phyloP scores from a whole-genome alignment of 805 yeast species.

The Candida mattraensis region DNA sequence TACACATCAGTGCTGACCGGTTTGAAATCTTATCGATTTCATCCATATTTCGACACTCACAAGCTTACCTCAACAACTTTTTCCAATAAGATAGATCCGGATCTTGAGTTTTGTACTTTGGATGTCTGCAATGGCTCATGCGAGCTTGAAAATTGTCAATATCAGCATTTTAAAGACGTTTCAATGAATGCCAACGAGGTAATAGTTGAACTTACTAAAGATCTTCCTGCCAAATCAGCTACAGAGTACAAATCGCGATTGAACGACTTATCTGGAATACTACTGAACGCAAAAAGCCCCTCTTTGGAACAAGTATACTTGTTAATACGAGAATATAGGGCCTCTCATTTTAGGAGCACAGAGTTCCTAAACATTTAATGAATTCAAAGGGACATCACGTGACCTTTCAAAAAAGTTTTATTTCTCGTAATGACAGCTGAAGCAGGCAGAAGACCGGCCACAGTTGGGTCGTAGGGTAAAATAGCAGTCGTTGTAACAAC shows the following conservation, averaged over 20 bases:
- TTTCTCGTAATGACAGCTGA: too few species aligned
- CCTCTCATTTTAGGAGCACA: too few species aligned
- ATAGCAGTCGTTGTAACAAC: too few species aligned
- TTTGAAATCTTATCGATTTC: conserved; percentile 18
- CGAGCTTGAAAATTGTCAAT: conserved; percentile 8
- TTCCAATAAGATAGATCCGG: conserved; percentile 17
- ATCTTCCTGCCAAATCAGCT: conserved; percentile 12
- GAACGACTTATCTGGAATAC: conserved; percentile 7
- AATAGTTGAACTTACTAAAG: conserved; percentile 13
- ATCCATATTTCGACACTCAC: conserved; percentile 18
- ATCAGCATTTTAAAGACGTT: conserved; percentile 18
- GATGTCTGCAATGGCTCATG: conserved; percentile 19
- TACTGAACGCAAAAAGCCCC: conserved; percentile 6
- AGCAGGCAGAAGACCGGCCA: too few species aligned
- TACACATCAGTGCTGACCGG: conserved; percentile 15
- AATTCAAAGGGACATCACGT: too few species aligned
- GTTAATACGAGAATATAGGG: conserved; percentile 10
- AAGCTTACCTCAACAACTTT: conserved; percentile 19
- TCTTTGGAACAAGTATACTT: conserved; percentile 10
- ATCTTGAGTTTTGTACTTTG: conserved; percentile 15
- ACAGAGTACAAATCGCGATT: conserved; percentile 11
- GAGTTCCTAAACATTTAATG: too few species aligned
- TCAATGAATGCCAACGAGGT: conserved; percentile 11
- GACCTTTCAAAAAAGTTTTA: too few species aligned
- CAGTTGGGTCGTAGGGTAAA: too few species aligned